Evolutionary conservation across 2,329 filamentous ascomycete genomes (phyloP).

Genomic region (Cytospora piceicola): DNA sequence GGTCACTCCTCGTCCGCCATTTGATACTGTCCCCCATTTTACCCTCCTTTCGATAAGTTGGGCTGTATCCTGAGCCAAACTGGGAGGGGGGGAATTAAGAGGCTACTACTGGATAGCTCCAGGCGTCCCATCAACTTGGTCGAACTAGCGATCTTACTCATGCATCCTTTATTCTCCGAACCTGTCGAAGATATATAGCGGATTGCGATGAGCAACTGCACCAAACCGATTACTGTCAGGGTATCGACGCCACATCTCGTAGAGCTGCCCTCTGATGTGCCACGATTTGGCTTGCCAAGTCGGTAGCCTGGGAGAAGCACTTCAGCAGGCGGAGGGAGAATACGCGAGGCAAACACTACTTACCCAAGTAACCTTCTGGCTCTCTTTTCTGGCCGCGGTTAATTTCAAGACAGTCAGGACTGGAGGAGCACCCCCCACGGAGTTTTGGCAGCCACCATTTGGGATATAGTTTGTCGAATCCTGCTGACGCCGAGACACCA

Average conservation of each 20-base stretch:
- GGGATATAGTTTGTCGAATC: conserved; percentile 15
- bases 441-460: conserved; percentile 10
- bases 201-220: conserved; percentile 7
- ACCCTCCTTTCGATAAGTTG: not conserved
- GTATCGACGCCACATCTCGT: conserved; percentile 30
- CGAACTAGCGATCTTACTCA: not conserved
- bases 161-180: conserved; percentile 1
- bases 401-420: conserved; percentile 2
- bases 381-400: not conserved
- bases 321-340: not conserved
- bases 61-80: not conserved
- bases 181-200: conserved; percentile 14
- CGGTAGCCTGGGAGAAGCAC: conserved; percentile 21
- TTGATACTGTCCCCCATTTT: not conserved
- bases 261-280: conserved; percentile 30
- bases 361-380: conserved; percentile 7
- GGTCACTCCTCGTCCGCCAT: not conserved
- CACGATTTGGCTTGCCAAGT: conserved; percentile 26
- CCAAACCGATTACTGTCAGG: conserved; percentile 20
- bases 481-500: conserved; percentile 10
- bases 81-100: not conserved
- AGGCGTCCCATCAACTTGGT: not conserved
- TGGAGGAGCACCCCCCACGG: conserved; percentile 7
- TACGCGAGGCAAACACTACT: not conserved
- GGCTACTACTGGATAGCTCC: not conserved